Evolutionary conservation across 139 green algal species (phyloP).

Genomic region (Tetradesmus lagerheimii): DNA sequence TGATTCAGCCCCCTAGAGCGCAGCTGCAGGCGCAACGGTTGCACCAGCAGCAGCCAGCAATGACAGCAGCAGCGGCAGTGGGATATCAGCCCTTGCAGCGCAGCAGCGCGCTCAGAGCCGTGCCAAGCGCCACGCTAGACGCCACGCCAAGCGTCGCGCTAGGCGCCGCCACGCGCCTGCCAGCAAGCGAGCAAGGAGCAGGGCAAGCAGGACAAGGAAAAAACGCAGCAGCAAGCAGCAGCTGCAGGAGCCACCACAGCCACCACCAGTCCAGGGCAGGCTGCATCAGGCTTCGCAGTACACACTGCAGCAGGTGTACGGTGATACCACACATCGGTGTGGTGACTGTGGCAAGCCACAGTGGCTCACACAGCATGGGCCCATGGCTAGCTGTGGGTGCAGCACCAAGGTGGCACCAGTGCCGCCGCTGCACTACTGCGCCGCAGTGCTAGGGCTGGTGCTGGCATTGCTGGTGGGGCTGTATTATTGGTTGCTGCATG

Average conservation of each 20-base stretch:
- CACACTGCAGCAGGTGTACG: background rate
- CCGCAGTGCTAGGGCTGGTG: background rate
- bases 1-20: too few species aligned
- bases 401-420: background rate
- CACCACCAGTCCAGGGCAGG: background rate
- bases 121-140: too few species aligned
- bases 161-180: too few species aligned
- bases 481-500: background rate
- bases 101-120: too few species aligned
- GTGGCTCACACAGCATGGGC: background rate
- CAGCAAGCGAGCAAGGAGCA: background rate
- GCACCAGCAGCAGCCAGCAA: too few species aligned
- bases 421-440: background rate
- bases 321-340: background rate
- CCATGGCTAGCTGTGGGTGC: background rate
- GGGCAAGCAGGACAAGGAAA: conserved; percentile 29
- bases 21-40: too few species aligned
- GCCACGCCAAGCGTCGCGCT: too few species aligned
- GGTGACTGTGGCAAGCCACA: background rate
- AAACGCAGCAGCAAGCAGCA: background rate
- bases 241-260: background rate
- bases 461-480: background rate
- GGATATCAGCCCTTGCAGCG: too few species aligned
- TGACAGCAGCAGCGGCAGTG: too few species aligned
- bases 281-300: background rate